Percentiles rank a stretch among this genome's conserved stretches.
Conservation (phyloP, 352 stramenopile genomes). For the Saprolegnia parasitica region DNA sequence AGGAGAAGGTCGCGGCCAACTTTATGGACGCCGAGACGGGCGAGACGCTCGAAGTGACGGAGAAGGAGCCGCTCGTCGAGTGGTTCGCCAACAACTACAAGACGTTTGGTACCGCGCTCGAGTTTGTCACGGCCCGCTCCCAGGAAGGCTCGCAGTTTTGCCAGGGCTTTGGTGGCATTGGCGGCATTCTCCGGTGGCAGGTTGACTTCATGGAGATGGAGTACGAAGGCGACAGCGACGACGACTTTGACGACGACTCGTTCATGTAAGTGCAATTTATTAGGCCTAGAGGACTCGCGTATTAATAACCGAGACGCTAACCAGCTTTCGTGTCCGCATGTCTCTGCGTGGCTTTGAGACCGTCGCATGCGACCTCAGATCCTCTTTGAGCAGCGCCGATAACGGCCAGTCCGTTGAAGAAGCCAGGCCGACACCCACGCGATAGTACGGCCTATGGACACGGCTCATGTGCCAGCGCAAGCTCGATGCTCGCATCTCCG, state of each 20-base stretch:
- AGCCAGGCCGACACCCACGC: too few species aligned
- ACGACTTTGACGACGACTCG: slow-evolving; percentile 85
- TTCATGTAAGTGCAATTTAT: slow-evolving; percentile 41
- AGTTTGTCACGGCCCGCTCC: slow-evolving; percentile 98
- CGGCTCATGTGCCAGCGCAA: too few species aligned
- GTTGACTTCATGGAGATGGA: slow-evolving; percentile 98
- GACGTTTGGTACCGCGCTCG: slow-evolving; percentile 96
- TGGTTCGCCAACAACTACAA: slow-evolving; percentile 99
- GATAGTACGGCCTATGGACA: too few species aligned
- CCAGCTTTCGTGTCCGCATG: too few species aligned
- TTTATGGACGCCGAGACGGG: slow-evolving; percentile 95
- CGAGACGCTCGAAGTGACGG: slow-evolving; percentile 95
- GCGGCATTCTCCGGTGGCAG: slow-evolving; percentile 98
- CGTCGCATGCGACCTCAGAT: too few species aligned
- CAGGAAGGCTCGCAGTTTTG: slow-evolving; percentile 99
- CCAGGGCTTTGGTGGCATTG: slow-evolving; percentile 99
- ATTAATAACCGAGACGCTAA: too few species aligned
- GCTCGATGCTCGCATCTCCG: too few species aligned
- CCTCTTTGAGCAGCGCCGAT: too few species aligned
- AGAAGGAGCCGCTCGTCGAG: slow-evolving; percentile 96
- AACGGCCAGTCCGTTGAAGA: too few species aligned
- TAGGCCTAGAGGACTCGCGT: background rate
- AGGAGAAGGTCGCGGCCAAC: slow-evolving; percentile 93
- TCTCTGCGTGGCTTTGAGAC: too few species aligned
- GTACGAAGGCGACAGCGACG: slow-evolving; percentile 73